Evolutionary conservation across 129 eudicot species (phyloP).

Genomic region (Lactuca saligna): DNA sequence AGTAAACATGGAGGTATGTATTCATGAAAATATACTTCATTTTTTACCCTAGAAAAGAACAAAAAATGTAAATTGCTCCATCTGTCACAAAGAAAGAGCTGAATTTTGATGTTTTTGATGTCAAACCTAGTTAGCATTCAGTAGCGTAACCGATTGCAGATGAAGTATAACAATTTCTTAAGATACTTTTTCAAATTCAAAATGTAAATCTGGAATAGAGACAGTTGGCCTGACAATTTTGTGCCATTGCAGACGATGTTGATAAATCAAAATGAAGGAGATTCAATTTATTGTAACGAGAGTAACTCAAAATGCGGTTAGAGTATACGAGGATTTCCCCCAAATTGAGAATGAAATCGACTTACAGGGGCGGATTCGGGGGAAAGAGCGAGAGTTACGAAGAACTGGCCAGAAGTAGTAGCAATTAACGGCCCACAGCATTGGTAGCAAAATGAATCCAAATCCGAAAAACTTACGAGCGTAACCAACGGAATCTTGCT

Average conservation of each 20-base stretch:
- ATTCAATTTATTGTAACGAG: background rate
- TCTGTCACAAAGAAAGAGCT: slow-evolving; percentile 10
- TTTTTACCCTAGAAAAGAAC: slow-evolving; percentile 2
- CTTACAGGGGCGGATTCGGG: slow-evolving; percentile 82
- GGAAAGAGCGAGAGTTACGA: slow-evolving; percentile 57
- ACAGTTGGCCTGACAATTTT: background rate
- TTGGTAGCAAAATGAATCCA: slow-evolving; percentile 73
- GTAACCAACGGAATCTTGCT: slow-evolving; percentile 57
- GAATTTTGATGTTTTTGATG: background rate
- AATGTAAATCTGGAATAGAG: background rate
- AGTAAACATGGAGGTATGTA: background rate
- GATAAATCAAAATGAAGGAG: background rate
- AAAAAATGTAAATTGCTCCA: background rate
- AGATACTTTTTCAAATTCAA: slow-evolving; percentile 4
- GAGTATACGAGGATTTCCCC: background rate
- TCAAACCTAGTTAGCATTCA: background rate
- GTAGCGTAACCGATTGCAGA: background rate
- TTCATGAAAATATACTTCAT: too few relatives aligned
- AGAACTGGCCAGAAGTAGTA: slow-evolving; percentile 97
- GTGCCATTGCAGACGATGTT: slow-evolving; percentile 3
- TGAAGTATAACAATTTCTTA: background rate
- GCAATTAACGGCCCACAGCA: slow-evolving; percentile 91
- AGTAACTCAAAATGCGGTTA: background rate
- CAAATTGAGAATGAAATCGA: background rate
- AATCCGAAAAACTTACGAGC: slow-evolving; percentile 73